These are phyloP conservation scores for Naganishia liquefaciens DNA, from an alignment of 1,284 basidiomycete species.

Conservation along the genomic window DNA sequence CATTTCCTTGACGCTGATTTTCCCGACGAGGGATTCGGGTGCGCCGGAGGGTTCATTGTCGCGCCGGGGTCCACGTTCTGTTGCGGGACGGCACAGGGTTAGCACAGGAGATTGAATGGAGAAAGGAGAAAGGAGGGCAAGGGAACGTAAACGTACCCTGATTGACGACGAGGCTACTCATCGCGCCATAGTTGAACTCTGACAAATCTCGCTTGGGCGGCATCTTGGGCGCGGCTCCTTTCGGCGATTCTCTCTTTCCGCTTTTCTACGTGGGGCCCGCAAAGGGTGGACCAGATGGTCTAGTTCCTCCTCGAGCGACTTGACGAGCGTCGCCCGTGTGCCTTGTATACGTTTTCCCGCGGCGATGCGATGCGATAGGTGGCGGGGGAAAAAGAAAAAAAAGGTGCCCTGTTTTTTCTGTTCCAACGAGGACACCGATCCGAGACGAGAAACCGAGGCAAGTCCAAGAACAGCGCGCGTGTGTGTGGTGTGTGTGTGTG, in stretches of 20 bases:
- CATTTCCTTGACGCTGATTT: conserved; percentile 90
- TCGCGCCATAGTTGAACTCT: conserved; percentile 85
- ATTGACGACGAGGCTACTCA: conserved; percentile 81
- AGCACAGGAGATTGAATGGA: neutral
- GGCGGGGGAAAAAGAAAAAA: neutral
- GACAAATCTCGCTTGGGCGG: conserved; percentile 67
- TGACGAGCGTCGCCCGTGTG: too few relatives aligned
- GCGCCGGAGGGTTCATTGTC: conserved; percentile 96
- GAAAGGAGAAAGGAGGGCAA: conserved; percentile 1
- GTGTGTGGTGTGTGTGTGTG: too few relatives aligned
- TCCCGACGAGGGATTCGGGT: conserved; percentile 86
- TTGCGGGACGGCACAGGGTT: neutral
- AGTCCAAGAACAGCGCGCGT: too few relatives aligned
- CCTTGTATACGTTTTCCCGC: too few relatives aligned
- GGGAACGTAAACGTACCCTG: conserved; percentile 56
- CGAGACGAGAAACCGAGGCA: too few relatives aligned
- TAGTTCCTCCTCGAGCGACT: too few relatives aligned
- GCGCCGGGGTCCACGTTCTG: conserved; percentile 60
- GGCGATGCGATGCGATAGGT: too few relatives aligned
- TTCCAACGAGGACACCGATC: too few relatives aligned
- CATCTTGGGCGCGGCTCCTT: conserved; percentile 41
- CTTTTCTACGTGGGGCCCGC: neutral
- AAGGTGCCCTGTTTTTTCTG: too few relatives aligned
- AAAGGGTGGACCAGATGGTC: conserved; percentile 2
- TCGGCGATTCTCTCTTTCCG: neutral